Conservation (phyloP, 202 grass and related monocot genomes). For the Sporobolus alterniflorus region DNA sequence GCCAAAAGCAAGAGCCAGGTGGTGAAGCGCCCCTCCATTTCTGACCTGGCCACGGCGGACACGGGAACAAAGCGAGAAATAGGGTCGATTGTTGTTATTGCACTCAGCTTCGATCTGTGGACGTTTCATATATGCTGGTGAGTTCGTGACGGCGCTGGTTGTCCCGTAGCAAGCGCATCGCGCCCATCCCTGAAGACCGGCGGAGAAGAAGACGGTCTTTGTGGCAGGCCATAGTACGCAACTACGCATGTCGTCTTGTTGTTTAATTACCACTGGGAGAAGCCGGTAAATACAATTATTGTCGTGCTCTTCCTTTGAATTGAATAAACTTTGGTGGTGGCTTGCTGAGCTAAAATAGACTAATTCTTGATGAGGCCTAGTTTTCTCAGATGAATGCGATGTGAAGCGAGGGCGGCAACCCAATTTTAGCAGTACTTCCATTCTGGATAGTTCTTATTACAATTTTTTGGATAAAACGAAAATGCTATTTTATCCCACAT, state of each 20-base stretch:
- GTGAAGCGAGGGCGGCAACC: not conserved
- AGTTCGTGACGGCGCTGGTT: not conserved
- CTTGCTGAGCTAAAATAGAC: not conserved
- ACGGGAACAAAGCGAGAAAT: too few relatives aligned
- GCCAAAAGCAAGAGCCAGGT: not conserved
- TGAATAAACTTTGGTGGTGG: not conserved
- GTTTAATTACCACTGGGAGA: not conserved
- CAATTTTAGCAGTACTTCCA: not conserved
- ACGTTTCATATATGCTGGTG: not conserved
- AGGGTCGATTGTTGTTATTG: not conserved
- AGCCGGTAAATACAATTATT: not conserved
- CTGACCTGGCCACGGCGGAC: not conserved
- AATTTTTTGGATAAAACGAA: not conserved
- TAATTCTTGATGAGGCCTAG: not conserved
- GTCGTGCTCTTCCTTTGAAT: not conserved
- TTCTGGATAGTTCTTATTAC: not conserved
- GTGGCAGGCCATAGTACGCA: not conserved
- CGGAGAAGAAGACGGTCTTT: not conserved
- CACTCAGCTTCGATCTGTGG: too few relatives aligned
- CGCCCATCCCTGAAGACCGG: not conserved
- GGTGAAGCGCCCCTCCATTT: constrained; percentile 16
- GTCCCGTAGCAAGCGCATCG: not conserved
- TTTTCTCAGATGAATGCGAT: not conserved
- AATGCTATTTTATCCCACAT: not conserved
- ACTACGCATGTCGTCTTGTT: not conserved